Conservation (phyloP, 1,284 basidiomycete genomes). For the Lignosus rhinocerotis region DNA sequence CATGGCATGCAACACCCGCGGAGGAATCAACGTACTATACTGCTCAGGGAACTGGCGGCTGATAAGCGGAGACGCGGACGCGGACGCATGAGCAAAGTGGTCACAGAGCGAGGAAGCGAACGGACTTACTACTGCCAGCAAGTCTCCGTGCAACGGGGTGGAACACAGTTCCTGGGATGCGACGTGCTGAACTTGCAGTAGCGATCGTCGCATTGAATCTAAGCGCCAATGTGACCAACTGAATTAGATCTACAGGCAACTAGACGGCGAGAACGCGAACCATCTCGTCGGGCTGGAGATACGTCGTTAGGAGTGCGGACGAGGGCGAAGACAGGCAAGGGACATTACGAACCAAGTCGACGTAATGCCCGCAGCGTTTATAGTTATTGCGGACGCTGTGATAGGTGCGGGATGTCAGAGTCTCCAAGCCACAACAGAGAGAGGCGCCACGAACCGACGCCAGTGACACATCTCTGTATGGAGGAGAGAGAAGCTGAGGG, state of each 20-base stretch:
- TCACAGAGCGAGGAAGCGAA: neutral
- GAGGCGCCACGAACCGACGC: slow-evolving; percentile 48
- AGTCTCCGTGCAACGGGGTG: slow-evolving; percentile 55
- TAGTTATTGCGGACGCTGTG: slow-evolving; percentile 58
- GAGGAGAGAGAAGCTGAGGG: slow-evolving; percentile 5
- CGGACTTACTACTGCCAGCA: slow-evolving; percentile 76
- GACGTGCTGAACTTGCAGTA: slow-evolving; percentile 69
- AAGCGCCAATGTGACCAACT: slow-evolving; percentile 23
- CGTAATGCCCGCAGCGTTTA: slow-evolving; percentile 54
- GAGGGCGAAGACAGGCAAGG: slow-evolving; percentile 10
- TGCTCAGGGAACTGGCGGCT: slow-evolving; percentile 73
- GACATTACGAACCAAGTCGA: slow-evolving; percentile 48
- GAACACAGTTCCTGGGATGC: slow-evolving; percentile 61
- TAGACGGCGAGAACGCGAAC: slow-evolving; percentile 36
- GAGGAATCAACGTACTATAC: slow-evolving; percentile 43
- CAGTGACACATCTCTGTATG: slow-evolving; percentile 52
- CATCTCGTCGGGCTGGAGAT: slow-evolving; percentile 54
- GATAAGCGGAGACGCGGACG: slow-evolving; percentile 11
- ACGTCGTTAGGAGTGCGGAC: slow-evolving; percentile 17
- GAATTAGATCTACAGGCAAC: slow-evolving; percentile 24
- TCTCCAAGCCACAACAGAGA: slow-evolving; percentile 2
- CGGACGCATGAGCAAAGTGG: slow-evolving; percentile 20
- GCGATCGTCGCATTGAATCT: slow-evolving; percentile 60
- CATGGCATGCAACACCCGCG: slow-evolving; percentile 3
- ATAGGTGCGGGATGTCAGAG: slow-evolving; percentile 11